phyloP scores from a whole-genome alignment of 129 eudicot genomes.

The Daucus carota region DH1_v3.0 NC_030387.2:7604001-7604500 shows the following conservation, averaged over 20 bases:
- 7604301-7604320: constrained; percentile 68
- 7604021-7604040: neutral
- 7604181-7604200: neutral
- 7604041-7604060: neutral
- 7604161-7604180: neutral
- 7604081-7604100: neutral
- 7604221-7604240: neutral
- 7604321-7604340: constrained; percentile 53
- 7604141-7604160: neutral
- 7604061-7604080: neutral
- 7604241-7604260: neutral
- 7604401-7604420: constrained; percentile 32
- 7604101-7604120: neutral
- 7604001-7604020: constrained; percentile 32
- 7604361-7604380: constrained; percentile 59
- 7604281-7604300: neutral
- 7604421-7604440: constrained; percentile 67
- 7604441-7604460: constrained; percentile 71
- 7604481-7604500: constrained; percentile 64
- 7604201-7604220: neutral
- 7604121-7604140: neutral
- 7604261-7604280: neutral
- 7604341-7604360: constrained; percentile 59
- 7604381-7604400: constrained; percentile 42
- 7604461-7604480: constrained; percentile 60